Base-by-base conservation (phyloP, 2,329 filamentous ascomycete genomes). In the Trichophyton simii region DNA sequence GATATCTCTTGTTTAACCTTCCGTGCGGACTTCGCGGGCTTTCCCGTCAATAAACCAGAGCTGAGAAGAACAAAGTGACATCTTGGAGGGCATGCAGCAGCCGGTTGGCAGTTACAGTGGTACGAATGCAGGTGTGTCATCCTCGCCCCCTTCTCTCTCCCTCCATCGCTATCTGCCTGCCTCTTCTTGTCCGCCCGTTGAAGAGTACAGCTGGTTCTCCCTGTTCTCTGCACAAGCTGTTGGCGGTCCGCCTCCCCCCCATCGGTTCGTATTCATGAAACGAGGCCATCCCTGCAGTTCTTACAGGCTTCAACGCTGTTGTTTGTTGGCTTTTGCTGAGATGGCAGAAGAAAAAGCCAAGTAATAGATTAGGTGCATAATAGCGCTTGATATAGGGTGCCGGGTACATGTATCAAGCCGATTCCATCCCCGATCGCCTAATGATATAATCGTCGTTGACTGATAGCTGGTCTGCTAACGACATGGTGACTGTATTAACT, bases 231-330 rank as follows among this genome's bases (percentile, higher is more conserved):
- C 20, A 52, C 22, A 55, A 36, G 31, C 34, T 55, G 52, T 55
- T 55, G 25, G 25, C 31, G 6, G n/a, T 36, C 52, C 31, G 15
- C 15, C n/a, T 55, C 6, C 28, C 50, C 50, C 52, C 52, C 52
- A 55, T 55, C 25, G 31, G 31, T 55, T 36, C 52, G 52, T 55
- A 55, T 55, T 55, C 52, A 20, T 55, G 52, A 55, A 55, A 55
- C 52, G 18, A 31, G 52, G 8, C 2, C 9, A 55, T 36, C 52
- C 52, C 28, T 55, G 52, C 52, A 31, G 22, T 52, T 34, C 52
- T 36, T 28, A 55, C 52, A 55, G 52, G 52, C 28, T 28, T 13
- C 25, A 15, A 55, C 28, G 28, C 3, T n/a, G 13, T 6, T n/a
- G 13, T 28, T 54, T 54, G 22, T 36, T 55, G 52, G 52, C 52